phyloP scores from a whole-genome alignment of 768 basidiomycete genomes.

The Phallus indusiatus region DNA sequence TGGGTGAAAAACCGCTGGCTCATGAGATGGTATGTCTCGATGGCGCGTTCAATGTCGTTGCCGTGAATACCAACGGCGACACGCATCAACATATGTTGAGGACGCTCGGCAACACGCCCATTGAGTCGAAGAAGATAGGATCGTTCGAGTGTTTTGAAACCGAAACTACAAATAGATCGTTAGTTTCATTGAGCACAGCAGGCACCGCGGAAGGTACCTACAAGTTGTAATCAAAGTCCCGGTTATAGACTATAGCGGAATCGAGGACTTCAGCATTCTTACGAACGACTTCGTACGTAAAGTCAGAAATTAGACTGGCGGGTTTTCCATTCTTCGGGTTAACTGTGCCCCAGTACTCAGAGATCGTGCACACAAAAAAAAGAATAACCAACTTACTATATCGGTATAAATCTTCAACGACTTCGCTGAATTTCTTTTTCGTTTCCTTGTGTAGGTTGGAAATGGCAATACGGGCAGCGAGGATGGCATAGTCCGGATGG shows the following conservation, averaged over 20 bases:
- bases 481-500: constrained; percentile 95
- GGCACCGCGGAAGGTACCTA: constrained; percentile 28
- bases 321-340: constrained; percentile 90
- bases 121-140: constrained; percentile 94
- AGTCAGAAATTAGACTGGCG: constrained; percentile 86
- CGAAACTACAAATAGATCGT: constrained; percentile 50
- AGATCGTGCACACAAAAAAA: not conserved
- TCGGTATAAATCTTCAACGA: constrained; percentile 81
- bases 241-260: constrained; percentile 94
- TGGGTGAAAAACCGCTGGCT: constrained; percentile 98
- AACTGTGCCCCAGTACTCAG: constrained; percentile 34
- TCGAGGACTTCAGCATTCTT: constrained; percentile 77
- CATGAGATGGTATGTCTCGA: constrained; percentile 95
- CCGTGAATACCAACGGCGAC: constrained; percentile 98
- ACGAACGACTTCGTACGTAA: constrained; percentile 74
- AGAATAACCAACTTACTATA: constrained; percentile 48
- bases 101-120: constrained; percentile 91
- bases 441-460: constrained; percentile 99
- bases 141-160: constrained; percentile 99
- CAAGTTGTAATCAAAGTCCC: constrained; percentile 97
- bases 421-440: constrained; percentile 91
- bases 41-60: constrained; percentile 71
- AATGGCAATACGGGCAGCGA: constrained; percentile 97
- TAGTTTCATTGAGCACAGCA: not conserved
- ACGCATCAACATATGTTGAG: constrained; percentile 99